Percentiles rank a stretch among this genome's conserved stretches.
phyloP scores from a whole-genome alignment of 768 basidiomycete genomes.

The Pleurotus salmoneostramineus region DNA sequence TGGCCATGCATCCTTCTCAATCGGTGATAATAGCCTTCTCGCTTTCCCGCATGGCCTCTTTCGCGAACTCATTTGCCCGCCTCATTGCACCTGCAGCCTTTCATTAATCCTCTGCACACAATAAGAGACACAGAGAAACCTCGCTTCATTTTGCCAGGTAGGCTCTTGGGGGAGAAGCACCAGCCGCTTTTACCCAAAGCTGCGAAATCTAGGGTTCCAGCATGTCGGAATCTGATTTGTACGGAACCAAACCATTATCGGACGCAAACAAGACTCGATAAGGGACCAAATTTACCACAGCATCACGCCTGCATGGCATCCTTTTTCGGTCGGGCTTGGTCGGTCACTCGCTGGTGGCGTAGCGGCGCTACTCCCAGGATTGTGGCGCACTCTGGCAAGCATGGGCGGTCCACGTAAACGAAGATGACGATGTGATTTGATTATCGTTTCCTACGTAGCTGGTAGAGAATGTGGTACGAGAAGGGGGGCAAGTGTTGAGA shows the following conservation, averaged over 20 bases:
- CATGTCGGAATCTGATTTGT: conserved; percentile 5
- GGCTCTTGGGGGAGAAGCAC: too few species aligned
- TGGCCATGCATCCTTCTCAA: not conserved
- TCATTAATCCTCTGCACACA: not conserved
- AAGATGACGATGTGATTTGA: not conserved
- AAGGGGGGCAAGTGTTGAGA: not conserved
- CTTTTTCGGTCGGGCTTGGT: conserved; percentile 2
- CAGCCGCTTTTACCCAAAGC: too few species aligned
- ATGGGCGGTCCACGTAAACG: not conserved
- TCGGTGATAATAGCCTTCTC: conserved; percentile 6
- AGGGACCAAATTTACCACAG: not conserved
- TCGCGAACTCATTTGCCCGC: not conserved
- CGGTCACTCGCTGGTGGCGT: conserved; percentile 8
- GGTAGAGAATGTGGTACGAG: not conserved
- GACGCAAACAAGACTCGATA: conserved; percentile 8
- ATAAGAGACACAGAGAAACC: not conserved
- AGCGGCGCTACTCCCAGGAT: conserved; percentile 6
- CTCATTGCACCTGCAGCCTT: conserved; percentile 7
- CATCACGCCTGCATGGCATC: not conserved
- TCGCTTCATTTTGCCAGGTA: too few species aligned
- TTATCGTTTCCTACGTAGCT: not conserved
- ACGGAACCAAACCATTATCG: conserved; percentile 7
- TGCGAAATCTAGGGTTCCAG: conserved; percentile 1
- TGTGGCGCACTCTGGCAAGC: conserved; percentile 1
- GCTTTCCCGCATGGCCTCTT: not conserved